Percentiles rank a stretch among this genome's conserved stretches.
Evolutionary conservation across 179 eudicot genomes (phyloP).

Genomic region (Carnegiea gigantea): DNA sequence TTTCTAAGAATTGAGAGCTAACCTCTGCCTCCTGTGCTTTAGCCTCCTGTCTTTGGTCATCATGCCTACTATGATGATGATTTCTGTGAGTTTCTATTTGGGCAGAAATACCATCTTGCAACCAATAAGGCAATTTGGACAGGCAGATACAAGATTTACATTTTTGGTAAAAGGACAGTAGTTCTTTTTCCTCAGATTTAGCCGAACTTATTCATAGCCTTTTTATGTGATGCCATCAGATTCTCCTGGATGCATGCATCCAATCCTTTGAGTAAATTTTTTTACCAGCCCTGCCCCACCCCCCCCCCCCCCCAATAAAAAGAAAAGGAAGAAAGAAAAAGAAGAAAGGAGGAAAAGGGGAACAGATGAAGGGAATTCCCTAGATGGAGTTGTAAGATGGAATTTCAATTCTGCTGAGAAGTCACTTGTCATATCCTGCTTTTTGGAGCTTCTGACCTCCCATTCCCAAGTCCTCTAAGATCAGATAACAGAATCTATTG

Average conservation of each 20-base stretch:
- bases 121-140: not conserved
- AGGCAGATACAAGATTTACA: not conserved
- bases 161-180: not conserved
- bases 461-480: not conserved
- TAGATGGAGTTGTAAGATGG: not conserved
- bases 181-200: not conserved
- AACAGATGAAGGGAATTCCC: not conserved
- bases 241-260: not conserved
- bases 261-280: not conserved
- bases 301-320: slow-evolving; percentile 1
- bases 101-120: not conserved
- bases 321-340: no score
- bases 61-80: not conserved
- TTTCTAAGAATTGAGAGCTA: not conserved
- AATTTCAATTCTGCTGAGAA: not conserved
- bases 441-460: not conserved
- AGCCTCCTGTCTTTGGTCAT: not conserved
- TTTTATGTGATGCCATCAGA: not conserved
- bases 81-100: not conserved
- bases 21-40: not conserved
- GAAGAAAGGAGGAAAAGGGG: no score
- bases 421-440: not conserved
- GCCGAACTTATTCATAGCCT: not conserved
- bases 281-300: not conserved
- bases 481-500: not conserved